Conservation (phyloP, 305 asterid genomes). For the Fraxinus sp. region DNA sequence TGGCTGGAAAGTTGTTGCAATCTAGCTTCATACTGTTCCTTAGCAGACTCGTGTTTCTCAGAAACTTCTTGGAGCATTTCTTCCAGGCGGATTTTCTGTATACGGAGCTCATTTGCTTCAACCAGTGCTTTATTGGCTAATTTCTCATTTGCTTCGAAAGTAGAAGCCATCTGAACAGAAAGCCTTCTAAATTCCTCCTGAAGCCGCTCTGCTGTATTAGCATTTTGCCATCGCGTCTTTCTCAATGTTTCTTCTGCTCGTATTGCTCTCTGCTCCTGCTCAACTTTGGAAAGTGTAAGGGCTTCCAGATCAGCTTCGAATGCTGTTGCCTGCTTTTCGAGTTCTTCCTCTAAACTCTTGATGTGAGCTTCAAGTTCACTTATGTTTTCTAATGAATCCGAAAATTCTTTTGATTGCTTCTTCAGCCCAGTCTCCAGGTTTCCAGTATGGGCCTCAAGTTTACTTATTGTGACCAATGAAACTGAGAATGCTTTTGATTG, state of each 20-base stretch:
- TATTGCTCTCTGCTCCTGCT: slow-evolving; percentile 92
- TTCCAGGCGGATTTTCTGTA: slow-evolving; percentile 53
- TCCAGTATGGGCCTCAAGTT: slow-evolving; percentile 68
- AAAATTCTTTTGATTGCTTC: slow-evolving; percentile 38
- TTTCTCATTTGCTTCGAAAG: slow-evolving; percentile 85
- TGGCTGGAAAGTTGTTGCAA: slow-evolving; percentile 47
- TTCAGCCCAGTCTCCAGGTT: slow-evolving; percentile 52
- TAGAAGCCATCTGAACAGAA: slow-evolving; percentile 71
- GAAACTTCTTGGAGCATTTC: slow-evolving; percentile 53
- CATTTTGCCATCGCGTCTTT: slow-evolving; percentile 72
- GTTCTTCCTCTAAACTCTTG: slow-evolving; percentile 72
- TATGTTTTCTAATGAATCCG: slow-evolving; percentile 30
- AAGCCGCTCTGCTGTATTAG: slow-evolving; percentile 74
- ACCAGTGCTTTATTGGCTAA: slow-evolving; percentile 71
- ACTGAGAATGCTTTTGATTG: slow-evolving; percentile 29
- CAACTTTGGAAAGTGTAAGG: slow-evolving; percentile 59
- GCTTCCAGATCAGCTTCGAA: slow-evolving; percentile 72
- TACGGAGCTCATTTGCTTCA: slow-evolving; percentile 75
- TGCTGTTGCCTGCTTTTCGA: slow-evolving; percentile 66
- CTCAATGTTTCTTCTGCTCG: slow-evolving; percentile 82
- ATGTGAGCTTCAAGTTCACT: slow-evolving; percentile 58
- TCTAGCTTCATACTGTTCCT: slow-evolving; percentile 48
- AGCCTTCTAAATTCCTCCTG: slow-evolving; percentile 86
- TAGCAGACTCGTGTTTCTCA: slow-evolving; percentile 45
- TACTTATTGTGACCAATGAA: slow-evolving; percentile 38